Base-by-base conservation (phyloP, 23 red algal genomes). In the Gracilaria gracilis region DNA sequence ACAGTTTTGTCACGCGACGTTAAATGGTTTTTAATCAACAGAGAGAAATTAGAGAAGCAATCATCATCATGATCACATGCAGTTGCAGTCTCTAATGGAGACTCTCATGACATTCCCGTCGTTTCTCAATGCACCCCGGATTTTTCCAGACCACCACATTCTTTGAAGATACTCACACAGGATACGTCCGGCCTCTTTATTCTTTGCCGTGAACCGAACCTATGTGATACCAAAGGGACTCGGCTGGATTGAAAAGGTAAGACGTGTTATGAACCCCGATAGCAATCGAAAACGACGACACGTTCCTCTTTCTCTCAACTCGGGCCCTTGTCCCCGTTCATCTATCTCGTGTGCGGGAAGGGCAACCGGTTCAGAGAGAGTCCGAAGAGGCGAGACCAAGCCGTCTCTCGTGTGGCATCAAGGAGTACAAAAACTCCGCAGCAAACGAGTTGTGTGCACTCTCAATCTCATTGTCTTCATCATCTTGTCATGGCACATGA, bases 391-490 rank as follows among this genome's bases (percentile, higher is more conserved):
- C 1, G 34, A 73, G 20, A 24, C 20, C 1, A 73, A 73, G 38
- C 67, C 36, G 16, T 44, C 67, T 40, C 38, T 40, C 38, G 9
- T 24, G 3, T 73, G 67, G 67, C 33, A 73, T 24, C 5, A 9
- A 73, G 21, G 67, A 8, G 9, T 73, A 29, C 67, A 40, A n/a
- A 73, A 12, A 24, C 38, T 80, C 9, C 37, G 69, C 40, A 62
- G 71, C n/a, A 78, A 65, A 62, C 67, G 71, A 9, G 59, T 89
- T 44, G 71, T 89, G n/a, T 76, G 67, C 32, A 32, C 49, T 4
- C 62, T 89, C 4, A 89, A 89, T 38, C 32, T 79, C 28, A 57
- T 46, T 77, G 48, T 89, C 42, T 37, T 79, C 20, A 17, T 77
- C 25, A 59, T 79, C 32, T 24, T 89, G 50, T 40, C 46, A 36